Evolutionary conservation across 177 flowering plant genomes (phyloP).

Genomic region (Vitis hybrid): DNA sequence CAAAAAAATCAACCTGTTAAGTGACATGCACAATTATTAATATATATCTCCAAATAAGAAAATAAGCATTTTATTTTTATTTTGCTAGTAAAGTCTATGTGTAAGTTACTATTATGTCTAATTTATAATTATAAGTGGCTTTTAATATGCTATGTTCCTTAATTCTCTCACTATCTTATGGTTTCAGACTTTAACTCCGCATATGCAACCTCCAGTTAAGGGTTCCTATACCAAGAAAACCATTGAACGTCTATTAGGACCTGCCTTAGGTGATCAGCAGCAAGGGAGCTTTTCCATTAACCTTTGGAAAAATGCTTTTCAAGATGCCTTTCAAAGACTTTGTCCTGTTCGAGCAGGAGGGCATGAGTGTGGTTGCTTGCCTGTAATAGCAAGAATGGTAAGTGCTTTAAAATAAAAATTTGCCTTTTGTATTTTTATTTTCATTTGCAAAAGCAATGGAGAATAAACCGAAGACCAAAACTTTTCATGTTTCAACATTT

Average conservation of each 20-base stretch:
- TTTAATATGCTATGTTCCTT: not conserved
- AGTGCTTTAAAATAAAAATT: conserved; percentile 1
- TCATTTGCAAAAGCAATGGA: not conserved
- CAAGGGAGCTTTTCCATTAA: conserved; percentile 82
- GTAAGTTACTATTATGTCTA: not conserved
- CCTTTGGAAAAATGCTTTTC: conserved; percentile 87
- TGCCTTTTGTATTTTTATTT: not conserved
- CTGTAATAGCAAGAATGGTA: conserved; percentile 87
- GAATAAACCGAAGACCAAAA: not conserved
- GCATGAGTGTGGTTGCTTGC: conserved; percentile 97
- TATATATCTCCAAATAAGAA: too few species aligned
- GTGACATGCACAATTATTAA: too few species aligned
- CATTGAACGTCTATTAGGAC: conserved; percentile 53
- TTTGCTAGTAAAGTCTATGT: not conserved
- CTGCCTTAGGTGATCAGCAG: conserved; percentile 75
- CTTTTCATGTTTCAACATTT: not conserved
- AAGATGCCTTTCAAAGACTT: conserved; percentile 79
- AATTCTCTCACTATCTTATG: not conserved
- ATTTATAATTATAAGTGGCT: not conserved
- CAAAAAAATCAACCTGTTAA: too few species aligned
- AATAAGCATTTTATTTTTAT: not conserved
- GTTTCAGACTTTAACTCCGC: conserved; percentile 81
- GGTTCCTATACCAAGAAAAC: conserved; percentile 30
- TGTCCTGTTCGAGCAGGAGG: conserved; percentile 96
- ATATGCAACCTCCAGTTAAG: conserved; percentile 78